Evolutionary conservation across 495 filamentous ascomycete genomes (phyloP).

Genomic region (Penicillium psychrofluorescens): DNA sequence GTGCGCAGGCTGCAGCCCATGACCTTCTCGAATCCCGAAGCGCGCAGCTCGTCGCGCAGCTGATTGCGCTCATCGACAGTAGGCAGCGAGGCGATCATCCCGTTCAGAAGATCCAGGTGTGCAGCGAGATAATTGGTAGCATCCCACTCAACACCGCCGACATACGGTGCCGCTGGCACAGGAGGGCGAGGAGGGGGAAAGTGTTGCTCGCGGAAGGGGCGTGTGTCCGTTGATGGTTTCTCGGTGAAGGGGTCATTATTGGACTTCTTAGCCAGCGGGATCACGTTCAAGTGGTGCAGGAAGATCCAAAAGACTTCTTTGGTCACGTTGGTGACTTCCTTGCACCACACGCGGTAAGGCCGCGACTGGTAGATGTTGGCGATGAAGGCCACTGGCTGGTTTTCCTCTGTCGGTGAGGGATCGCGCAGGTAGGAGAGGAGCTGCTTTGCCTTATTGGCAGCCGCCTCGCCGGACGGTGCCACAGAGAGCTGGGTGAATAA

Average conservation of each 20-base stretch:
- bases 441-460: conserved; percentile 50
- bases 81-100: conserved; percentile 76
- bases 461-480: conserved; percentile 40
- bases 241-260: conserved; percentile 19
- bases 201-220: conserved; percentile 44
- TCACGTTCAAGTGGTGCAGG: conserved; percentile 83
- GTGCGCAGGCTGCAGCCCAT: conserved; percentile 78
- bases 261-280: conserved; percentile 42
- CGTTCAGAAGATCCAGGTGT: conserved; percentile 90
- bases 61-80: conserved; percentile 65
- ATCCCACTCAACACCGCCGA: conserved; percentile 98
- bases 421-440: conserved; percentile 77
- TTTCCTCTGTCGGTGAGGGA: conserved; percentile 65
- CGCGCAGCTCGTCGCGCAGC: conserved; percentile 65
- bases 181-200: conserved; percentile 87
- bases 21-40: conserved; percentile 86
- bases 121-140: conserved; percentile 91
- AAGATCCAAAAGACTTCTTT: conserved; percentile 99
- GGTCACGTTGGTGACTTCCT: conserved; percentile 82
- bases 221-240: conserved; percentile 4
- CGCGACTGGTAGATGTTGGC: conserved; percentile 78
- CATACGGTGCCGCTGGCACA: conserved; percentile 90
- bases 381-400: conserved; percentile 76
- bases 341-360: conserved; percentile 89
- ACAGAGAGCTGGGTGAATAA: conserved; percentile 77